A percentile compares a stretch with the other conserved stretches of the same genome.
Evolutionary conservation across 805 yeast genomes (phyloP).

Genomic region (Tetrapisispora phaffii): DNA sequence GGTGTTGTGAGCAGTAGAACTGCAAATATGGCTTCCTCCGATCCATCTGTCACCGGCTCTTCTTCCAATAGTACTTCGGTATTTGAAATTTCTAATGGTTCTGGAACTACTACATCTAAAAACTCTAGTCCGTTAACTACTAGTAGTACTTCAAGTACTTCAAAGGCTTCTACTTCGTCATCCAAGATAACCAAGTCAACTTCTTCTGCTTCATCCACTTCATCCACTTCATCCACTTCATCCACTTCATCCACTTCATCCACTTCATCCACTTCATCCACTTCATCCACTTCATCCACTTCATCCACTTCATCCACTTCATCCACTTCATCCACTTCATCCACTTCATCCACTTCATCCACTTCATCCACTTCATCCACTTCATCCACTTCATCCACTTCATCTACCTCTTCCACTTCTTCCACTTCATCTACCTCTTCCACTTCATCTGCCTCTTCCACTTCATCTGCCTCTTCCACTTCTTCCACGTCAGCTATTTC

Average conservation of each 20-base stretch:
- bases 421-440: conserved; percentile 10
- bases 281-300: not conserved
- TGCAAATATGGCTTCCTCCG: too few species aligned
- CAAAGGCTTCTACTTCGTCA: not conserved
- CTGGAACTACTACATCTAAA: too few species aligned
- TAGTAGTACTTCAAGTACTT: too few species aligned
- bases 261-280: not conserved
- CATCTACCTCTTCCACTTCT: conserved; percentile 9
- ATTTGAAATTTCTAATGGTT: too few species aligned
- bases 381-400: not conserved
- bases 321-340: too few species aligned
- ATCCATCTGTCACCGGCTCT: too few species aligned
- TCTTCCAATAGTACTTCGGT: too few species aligned
- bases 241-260: not conserved
- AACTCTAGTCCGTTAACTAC: too few species aligned
- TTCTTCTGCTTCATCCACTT: not conserved
- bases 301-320: conserved; percentile 9
- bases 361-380: too few species aligned
- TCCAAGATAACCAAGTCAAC: not conserved
- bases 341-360: not conserved
- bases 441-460: not conserved
- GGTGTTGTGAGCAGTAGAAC: too few species aligned
- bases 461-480: not conserved
- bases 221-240: not conserved
- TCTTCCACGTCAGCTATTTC: not conserved